A percentile compares a stretch with the other conserved stretches of the same genome.
These are phyloP conservation scores for Phanerodontia chrysosporium DNA, from an alignment of 768 basidiomycete species.

Conservation along the genomic window DNA sequence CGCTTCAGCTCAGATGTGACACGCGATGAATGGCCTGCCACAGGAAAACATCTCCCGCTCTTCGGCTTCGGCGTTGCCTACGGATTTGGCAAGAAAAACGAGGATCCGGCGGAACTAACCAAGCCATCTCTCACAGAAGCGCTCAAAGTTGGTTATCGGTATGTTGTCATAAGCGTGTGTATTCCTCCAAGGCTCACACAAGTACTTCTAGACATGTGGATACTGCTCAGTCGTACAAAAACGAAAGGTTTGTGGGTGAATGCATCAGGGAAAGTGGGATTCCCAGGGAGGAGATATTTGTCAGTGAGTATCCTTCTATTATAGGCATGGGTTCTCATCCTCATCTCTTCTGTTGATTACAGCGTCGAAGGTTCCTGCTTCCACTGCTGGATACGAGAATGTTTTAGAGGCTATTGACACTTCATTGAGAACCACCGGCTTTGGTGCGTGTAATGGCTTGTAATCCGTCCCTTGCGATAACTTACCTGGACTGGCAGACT, in stretches of 20 bases:
- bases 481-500: constrained; percentile 35
- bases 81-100: constrained; percentile 10
- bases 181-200: background rate
- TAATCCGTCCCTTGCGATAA: background rate
- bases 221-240: constrained; percentile 65
- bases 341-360: background rate
- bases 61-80: constrained; percentile 16
- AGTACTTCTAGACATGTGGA: constrained; percentile 67
- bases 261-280: constrained; percentile 56
- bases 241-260: constrained; percentile 58
- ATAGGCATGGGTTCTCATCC: no score
- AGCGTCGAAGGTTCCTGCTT: constrained; percentile 66
- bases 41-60: constrained; percentile 8
- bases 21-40: background rate
- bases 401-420: constrained; percentile 55
- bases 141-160: constrained; percentile 15
- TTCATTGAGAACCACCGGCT: constrained; percentile 54
- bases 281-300: constrained; percentile 57
- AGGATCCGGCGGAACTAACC: constrained; percentile 7
- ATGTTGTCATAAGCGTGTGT: background rate
- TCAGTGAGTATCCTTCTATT: constrained; percentile 44
- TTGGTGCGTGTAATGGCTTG: constrained; percentile 39
- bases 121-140: constrained; percentile 10
- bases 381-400: constrained; percentile 58
- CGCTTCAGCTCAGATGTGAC: background rate